Conservation (phyloP, 306 rosid genomes). For the Dryas alaskensis region DNA sequence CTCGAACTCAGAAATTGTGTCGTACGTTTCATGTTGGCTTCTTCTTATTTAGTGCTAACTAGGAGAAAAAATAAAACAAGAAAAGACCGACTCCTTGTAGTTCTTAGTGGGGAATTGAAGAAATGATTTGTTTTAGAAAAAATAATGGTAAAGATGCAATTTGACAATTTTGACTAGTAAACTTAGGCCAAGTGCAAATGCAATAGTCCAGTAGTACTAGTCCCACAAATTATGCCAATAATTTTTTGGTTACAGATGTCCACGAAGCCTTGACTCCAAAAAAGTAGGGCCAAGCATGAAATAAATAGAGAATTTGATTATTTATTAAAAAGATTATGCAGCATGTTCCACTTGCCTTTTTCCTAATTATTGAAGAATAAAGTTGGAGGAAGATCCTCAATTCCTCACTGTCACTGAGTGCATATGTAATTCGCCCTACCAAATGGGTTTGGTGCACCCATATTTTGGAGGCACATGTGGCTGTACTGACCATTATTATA, state of each 20-base stretch:
- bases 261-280: background rate
- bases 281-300: background rate
- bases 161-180: background rate
- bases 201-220: background rate
- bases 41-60: background rate
- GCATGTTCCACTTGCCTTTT: too few relatives aligned
- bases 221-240: too few relatives aligned
- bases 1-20: background rate
- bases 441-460: too few relatives aligned
- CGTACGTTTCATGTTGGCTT: slow-evolving; percentile 5
- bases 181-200: slow-evolving; percentile 20
- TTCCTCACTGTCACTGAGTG: too few relatives aligned
- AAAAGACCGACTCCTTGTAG: background rate
- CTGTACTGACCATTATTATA: too few relatives aligned
- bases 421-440: too few relatives aligned
- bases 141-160: slow-evolving; percentile 6
- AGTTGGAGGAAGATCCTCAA: too few relatives aligned
- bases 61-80: too few relatives aligned
- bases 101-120: slow-evolving; percentile 16
- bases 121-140: background rate
- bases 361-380: too few relatives aligned
- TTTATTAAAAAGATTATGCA: too few relatives aligned
- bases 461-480: too few relatives aligned
- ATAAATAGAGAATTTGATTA: too few relatives aligned
- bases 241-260: background rate